These are phyloP conservation scores for Plantago coronopus DNA, from an alignment of 305 asterid genomes.

Conservation along the genomic window DNA sequence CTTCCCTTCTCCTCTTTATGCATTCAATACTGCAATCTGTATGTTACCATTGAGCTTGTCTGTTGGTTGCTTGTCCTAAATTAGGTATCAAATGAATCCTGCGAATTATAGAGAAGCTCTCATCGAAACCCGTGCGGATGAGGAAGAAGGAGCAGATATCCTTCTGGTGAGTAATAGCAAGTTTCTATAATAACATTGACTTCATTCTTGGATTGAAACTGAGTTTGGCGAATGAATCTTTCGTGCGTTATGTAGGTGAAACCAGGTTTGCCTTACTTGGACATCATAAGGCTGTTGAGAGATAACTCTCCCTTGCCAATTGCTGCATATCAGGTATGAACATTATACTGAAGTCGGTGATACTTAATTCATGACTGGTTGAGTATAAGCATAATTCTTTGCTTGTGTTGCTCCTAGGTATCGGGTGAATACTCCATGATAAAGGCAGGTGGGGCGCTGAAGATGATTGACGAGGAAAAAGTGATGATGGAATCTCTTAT, in stretches of 20 bases:
- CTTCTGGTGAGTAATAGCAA: conserved; percentile 58
- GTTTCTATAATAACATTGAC: conserved; percentile 4
- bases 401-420: conserved; percentile 41
- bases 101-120: conserved; percentile 92
- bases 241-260: conserved; percentile 50
- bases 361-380: neutral
- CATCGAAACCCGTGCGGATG: conserved; percentile 76
- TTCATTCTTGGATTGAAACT: neutral
- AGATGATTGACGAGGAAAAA: conserved; percentile 88
- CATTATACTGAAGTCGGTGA: neutral
- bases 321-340: conserved; percentile 97
- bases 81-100: conserved; percentile 96
- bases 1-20: neutral
- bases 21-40: neutral
- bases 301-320: conserved; percentile 87
- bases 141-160: conserved; percentile 97
- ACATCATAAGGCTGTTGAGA: conserved; percentile 80
- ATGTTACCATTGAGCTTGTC: conserved; percentile 18
- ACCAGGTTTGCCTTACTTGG: conserved; percentile 93
- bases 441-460: conserved; percentile 86
- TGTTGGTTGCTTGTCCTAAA: conserved; percentile 18
- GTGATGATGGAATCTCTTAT: conserved; percentile 90
- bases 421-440: conserved; percentile 98
- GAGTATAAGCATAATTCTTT: neutral
- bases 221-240: conserved; percentile 21